Conservation (phyloP, 768 basidiomycete species). For the Mycena albidolilacea region DNA sequence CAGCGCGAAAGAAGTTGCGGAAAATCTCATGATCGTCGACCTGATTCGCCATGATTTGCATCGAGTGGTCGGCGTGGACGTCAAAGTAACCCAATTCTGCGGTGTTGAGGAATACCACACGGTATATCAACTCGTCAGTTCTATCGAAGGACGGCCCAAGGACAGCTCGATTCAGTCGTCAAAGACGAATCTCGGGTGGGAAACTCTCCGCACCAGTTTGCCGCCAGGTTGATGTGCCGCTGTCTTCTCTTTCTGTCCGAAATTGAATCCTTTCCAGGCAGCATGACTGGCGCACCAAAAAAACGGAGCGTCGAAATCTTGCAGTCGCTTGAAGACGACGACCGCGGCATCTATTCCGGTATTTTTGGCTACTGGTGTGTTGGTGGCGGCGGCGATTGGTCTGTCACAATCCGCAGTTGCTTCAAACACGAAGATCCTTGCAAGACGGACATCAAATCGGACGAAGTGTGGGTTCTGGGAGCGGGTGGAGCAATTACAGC, state of each 20-base stretch:
- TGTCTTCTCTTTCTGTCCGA: not conserved
- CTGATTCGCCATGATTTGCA: conserved; percentile 95
- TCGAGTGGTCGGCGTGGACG: conserved; percentile 85
- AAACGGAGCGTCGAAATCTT: conserved; percentile 94
- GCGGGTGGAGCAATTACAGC: conserved; percentile 98
- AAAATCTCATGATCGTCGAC: conserved; percentile 99
- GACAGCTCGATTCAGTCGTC: conserved; percentile 58
- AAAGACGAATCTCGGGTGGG: conserved; percentile 72
- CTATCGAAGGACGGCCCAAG: too few relatives aligned
- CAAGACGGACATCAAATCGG: conserved; percentile 17
- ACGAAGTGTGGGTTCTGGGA: conserved; percentile 84
- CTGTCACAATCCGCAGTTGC: conserved; percentile 94
- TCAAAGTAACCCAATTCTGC: conserved; percentile 89
- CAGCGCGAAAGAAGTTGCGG: conserved; percentile 91
- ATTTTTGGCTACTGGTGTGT: conserved; percentile 95
- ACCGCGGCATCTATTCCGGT: conserved; percentile 90
- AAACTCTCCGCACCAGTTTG: conserved; percentile 82
- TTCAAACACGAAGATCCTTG: conserved; percentile 74
- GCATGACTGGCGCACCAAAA: conserved; percentile 98
- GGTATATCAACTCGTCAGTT: conserved; percentile 96
- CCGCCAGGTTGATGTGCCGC: conserved; percentile 84
- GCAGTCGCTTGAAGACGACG: conserved; percentile 79
- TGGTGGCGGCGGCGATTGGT: conserved; percentile 92
- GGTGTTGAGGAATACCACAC: conserved; percentile 92
- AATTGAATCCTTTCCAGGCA: conserved; percentile 64